Percentiles rank a stretch among this genome's conserved stretches.
These are phyloP conservation scores for Pulveroboletus sp. DNA, from an alignment of 768 basidiomycete species.

Conservation along the genomic window DNA sequence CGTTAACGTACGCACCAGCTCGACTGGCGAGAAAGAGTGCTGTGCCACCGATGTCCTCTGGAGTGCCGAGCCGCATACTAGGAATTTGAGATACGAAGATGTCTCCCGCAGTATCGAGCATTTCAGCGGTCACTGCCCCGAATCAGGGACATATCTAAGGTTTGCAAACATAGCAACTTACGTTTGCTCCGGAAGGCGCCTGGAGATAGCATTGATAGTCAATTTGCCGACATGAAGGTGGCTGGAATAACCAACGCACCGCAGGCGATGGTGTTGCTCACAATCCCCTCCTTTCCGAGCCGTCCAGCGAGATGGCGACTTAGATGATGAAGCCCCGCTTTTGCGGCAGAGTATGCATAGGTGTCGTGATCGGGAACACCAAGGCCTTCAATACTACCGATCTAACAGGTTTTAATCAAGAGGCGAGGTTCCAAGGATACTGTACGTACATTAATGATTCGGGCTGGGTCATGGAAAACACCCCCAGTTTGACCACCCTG, in stretches of 20 bases:
- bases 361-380: conserved; percentile 54
- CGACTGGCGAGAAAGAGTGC: conserved; percentile 58
- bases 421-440: background rate
- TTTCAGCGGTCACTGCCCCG: conserved; percentile 49
- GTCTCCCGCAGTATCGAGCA: conserved; percentile 44
- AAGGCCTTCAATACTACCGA: conserved; percentile 58
- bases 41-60: conserved; percentile 62
- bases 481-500: conserved; percentile 36
- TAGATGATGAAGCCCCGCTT: conserved; percentile 57
- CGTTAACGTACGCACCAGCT: conserved; percentile 61
- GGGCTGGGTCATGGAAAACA: conserved; percentile 44
- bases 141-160: background rate
- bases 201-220: background rate
- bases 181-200: conserved; percentile 44
- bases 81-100: conserved; percentile 43
- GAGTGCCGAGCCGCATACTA: conserved; percentile 50
- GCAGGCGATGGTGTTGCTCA: conserved; percentile 61
- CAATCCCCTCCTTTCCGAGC: conserved; percentile 54
- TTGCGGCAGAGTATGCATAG: conserved; percentile 63
- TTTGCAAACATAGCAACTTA: conserved; percentile 11
- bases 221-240: background rate
- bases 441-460: conserved; percentile 53
- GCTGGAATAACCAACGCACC: conserved; percentile 31
- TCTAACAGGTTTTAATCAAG: conserved; percentile 34
- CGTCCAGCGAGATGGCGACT: conserved; percentile 54